These are phyloP conservation scores for Fragaria vesca DNA, from an alignment of 306 rosid genomes.

Conservation along the genomic window DNA sequence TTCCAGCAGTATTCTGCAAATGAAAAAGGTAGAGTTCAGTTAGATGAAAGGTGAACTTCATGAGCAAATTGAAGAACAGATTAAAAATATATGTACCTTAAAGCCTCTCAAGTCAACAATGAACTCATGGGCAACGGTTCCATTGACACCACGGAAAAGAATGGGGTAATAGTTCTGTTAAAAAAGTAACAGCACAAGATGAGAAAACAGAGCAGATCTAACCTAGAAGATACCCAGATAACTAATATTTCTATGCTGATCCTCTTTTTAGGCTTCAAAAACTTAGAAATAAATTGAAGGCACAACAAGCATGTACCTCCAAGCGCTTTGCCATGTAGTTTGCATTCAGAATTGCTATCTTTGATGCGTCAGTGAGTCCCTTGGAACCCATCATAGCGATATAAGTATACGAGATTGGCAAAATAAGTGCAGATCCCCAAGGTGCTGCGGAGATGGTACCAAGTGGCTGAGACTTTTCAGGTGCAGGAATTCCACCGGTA, in stretches of 20 bases:
- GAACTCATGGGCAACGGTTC: conserved; percentile 94
- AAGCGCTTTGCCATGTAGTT: conserved; percentile 97
- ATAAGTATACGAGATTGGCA: conserved; percentile 95
- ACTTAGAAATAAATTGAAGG: conserved; percentile 1
- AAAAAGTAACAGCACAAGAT: conserved; percentile 19
- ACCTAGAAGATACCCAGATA: neutral
- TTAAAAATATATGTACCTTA: conserved; percentile 54
- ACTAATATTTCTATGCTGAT: neutral
- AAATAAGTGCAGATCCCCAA: conserved; percentile 99
- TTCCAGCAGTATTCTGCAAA: conserved; percentile 76
- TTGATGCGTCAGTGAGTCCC: conserved; percentile 95
- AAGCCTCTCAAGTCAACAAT: conserved; percentile 94
- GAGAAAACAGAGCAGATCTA: conserved; percentile 11
- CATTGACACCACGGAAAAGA: conserved; percentile 98
- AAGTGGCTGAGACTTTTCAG: conserved; percentile 75
- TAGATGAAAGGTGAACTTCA: neutral
- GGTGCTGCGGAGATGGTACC: conserved; percentile 98
- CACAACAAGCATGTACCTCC: conserved; percentile 58
- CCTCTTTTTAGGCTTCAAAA: neutral
- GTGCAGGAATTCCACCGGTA: conserved; percentile 94
- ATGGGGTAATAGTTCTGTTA: conserved; percentile 72
- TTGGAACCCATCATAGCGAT: conserved; percentile 99
- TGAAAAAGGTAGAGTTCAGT: neutral
- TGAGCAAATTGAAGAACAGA: conserved; percentile 12
- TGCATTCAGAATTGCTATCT: conserved; percentile 93